Evolutionary conservation across 2,329 filamentous ascomycete genomes (phyloP), one percentile per base, ranked within the genome.

Genomic region (Aureobasidium namibiae): DNA sequence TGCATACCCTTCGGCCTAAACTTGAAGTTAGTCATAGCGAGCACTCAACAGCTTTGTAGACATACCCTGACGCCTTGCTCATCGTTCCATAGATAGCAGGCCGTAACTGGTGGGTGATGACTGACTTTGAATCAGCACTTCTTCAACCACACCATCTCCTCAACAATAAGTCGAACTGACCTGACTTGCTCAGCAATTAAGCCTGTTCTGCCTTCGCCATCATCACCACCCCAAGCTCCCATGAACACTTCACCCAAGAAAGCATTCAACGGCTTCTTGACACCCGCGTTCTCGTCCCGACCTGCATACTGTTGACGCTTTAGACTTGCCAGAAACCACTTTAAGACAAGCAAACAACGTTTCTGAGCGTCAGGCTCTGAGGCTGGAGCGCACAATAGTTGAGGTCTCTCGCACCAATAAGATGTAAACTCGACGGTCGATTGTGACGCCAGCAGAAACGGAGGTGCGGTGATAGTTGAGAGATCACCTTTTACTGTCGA

Each of bases 211-310:
- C 74, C 73, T 23, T 69, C 65, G 39, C 71, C 69, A 16, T 45
- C 11, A 8, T 16, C 6, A n/a, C 61, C 61, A n/a, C 10, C 68
- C 69, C 68, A 70, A 65, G 13, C 67, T 66, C 18, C 73, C 3
- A 78, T 59, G 62, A 79, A 80, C 0, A 79, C 56, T 59, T 80
- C 77, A 0, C 77, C 77, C 1, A 80, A 67, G 56, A 80, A 79
- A 1, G 78, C 75, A 61, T 80, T 80, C 49, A 80, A 65, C 0
- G 78, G 78, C 63, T 80, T 81, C 68, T 78, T 80, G 1, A 76
- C 72, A 4, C 75, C 76, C 14, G 76, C 72, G 24, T 64, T 67
- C 34, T 73, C 71, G 9, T 70, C 64, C n/a, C 74, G 69, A 4
- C 76, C 75, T 2, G 74, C 74, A 60, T 78, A 79, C 56, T 78